A percentile compares a stretch with the other conserved stretches of the same genome.
Evolutionary conservation across 768 basidiomycete genomes (phyloP).

Genomic region (Saitozyma sp.): DNA sequence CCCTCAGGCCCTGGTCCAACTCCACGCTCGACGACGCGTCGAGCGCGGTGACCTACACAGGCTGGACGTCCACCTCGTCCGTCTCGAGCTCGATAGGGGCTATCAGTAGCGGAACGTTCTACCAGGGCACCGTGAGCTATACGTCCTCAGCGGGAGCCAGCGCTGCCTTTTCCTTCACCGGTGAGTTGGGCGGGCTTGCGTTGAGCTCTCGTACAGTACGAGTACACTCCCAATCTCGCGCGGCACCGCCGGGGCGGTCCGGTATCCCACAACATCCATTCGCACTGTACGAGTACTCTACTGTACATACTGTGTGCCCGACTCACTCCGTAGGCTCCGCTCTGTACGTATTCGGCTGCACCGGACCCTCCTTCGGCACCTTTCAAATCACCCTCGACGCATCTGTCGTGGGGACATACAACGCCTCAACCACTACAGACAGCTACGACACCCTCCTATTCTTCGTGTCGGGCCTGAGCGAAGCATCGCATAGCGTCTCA

Average conservation of each 20-base stretch:
- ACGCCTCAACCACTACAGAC: conserved; percentile 23
- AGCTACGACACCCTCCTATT: conserved; percentile 34
- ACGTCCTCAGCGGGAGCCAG: conserved; percentile 15
- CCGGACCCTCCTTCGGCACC: conserved; percentile 30
- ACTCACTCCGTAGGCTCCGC: conserved; percentile 27
- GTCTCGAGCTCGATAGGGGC: conserved; percentile 11
- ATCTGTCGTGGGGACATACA: conserved; percentile 15
- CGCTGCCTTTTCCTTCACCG: conserved; percentile 9
- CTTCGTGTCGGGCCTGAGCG: conserved; percentile 22
- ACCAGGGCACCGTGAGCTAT: conserved; percentile 36
- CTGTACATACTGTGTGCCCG: not conserved
- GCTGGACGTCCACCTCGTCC: conserved; percentile 24
- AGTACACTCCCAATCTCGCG: too few species aligned
- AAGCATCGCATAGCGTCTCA: conserved; percentile 16
- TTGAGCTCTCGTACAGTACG: not conserved
- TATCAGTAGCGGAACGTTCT: conserved; percentile 29
- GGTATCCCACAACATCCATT: too few species aligned
- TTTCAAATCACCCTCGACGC: conserved; percentile 27
- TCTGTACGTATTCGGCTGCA: conserved; percentile 38
- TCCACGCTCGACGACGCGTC: conserved; percentile 38
- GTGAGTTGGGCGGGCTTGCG: not conserved
- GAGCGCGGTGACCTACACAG: conserved; percentile 24
- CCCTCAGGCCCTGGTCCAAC: conserved; percentile 7
- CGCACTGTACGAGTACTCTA: too few species aligned
- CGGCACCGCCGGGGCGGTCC: too few species aligned